These are phyloP conservation scores for Bipolaris bicolor DNA, from an alignment of 2,329 filamentous ascomycete genomes.

Conservation along the genomic window DNA sequence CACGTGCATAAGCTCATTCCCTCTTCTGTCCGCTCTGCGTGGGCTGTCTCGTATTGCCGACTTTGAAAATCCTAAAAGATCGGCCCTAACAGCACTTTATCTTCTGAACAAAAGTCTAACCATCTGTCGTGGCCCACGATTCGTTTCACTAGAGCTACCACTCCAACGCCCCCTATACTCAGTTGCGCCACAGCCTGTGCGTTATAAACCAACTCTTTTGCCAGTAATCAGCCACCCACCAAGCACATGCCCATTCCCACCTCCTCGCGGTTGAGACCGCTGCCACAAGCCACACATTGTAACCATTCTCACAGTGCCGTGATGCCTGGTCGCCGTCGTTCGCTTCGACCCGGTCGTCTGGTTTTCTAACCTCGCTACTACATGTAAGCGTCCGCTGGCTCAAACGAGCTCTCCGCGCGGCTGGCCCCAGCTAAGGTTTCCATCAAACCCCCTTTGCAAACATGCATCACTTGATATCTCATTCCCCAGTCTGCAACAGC, in stretches of 20 bases:
- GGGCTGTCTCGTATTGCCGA: neutral
- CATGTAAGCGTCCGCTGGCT: neutral
- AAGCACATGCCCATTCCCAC: neutral
- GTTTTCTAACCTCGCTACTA: constrained; percentile 1
- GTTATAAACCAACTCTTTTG: constrained; percentile 4
- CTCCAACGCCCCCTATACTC: neutral
- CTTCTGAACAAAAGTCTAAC: neutral
- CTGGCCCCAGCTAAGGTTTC: neutral
- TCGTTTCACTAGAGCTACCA: neutral
- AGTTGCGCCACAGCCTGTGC: constrained; percentile 11
- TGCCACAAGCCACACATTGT: neutral
- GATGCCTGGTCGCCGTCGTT: constrained; percentile 8
- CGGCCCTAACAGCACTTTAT: constrained; percentile 1
- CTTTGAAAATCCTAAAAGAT: neutral
- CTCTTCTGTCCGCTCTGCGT: constrained; percentile 3
- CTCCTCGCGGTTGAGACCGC: neutral
- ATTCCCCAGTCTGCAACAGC: constrained; percentile 5
- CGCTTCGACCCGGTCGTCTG: constrained; percentile 2
- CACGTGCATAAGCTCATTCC: constrained; percentile 8
- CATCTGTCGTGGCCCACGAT: constrained; percentile 1
- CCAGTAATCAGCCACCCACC: neutral
- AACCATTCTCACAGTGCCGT: constrained; percentile 2
- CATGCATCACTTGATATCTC: neutral
- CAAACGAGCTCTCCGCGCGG: neutral
- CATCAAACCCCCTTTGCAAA: neutral